These are phyloP conservation scores for Ampelomyces quisqualis DNA, from an alignment of 2,329 filamentous ascomycete species.

Conservation along the genomic window DNA sequence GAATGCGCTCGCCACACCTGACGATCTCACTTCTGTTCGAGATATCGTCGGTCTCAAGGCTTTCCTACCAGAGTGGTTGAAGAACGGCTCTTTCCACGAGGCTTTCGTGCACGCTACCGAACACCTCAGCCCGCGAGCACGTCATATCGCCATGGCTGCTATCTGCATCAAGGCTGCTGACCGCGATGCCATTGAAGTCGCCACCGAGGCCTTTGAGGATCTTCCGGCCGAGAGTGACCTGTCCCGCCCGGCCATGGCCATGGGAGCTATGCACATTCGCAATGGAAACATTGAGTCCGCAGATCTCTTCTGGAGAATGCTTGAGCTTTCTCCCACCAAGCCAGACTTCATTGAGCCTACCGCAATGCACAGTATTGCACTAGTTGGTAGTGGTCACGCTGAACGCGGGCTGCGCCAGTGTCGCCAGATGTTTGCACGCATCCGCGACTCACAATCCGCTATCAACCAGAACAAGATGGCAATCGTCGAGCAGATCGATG, in stretches of 20 bases:
- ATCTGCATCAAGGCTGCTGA: constrained; percentile 81
- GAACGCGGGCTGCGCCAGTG: constrained; percentile 78
- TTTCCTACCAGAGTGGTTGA: constrained; percentile 75
- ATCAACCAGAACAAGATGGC: constrained; percentile 53
- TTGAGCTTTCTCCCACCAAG: constrained; percentile 63
- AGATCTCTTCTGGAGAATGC: constrained; percentile 75
- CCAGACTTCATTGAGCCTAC: constrained; percentile 79
- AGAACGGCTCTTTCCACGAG: constrained; percentile 67
- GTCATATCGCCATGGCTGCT: constrained; percentile 65
- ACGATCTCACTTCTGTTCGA: constrained; percentile 63
- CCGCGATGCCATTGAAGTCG: constrained; percentile 67
- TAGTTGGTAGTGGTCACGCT: constrained; percentile 82
- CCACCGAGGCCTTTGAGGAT: constrained; percentile 57
- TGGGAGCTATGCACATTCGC: constrained; percentile 84
- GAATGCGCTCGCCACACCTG: constrained; percentile 52
- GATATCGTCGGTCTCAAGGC: constrained; percentile 71
- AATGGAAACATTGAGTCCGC: constrained; percentile 76
- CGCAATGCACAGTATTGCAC: constrained; percentile 83
- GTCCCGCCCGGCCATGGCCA: constrained; percentile 66
- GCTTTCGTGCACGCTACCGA: constrained; percentile 72
- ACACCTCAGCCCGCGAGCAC: constrained; percentile 59
- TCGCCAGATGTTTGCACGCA: constrained; percentile 82
- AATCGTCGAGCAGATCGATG: constrained; percentile 77
- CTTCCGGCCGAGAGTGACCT: constrained; percentile 50
- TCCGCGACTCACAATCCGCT: constrained; percentile 63